Base-by-base conservation (phyloP, 192 early-diverging fungal species). In the Entophlyctis luteolus region DNA sequence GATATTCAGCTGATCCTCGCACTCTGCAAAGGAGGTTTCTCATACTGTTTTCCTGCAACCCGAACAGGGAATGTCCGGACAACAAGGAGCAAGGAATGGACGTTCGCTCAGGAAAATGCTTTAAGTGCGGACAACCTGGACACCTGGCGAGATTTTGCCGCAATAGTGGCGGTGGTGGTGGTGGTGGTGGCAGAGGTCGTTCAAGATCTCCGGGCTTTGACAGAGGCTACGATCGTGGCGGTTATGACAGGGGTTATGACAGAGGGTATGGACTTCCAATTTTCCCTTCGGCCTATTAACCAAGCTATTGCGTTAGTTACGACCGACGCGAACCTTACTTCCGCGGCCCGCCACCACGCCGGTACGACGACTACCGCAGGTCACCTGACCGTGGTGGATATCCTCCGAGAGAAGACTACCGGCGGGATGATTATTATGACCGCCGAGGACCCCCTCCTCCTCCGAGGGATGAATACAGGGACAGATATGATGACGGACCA, bases 101-200 rank as follows among this genome's bases (percentile, higher is more conserved):
- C 59, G 82, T 84, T 10, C 55, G 75, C 25, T 74, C 71, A 16
- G 82, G 82, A 38, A 79, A 80, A 39, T 84, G 82, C 74, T 84
- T 84, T 73, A 75, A 77, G 52, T 84, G 82, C 55, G 82, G 82
- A 23, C 54, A 72, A 36, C 58, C 62, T 23, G 81, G 81, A 20
- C 81, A 83, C 69, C 55, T 83, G 38, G 81, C 81, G 29, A 58
- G 74, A 25, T 82, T 78, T 68, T 83, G 81, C 67, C n/a, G n/a
- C n/a, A n/a, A n/a, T n/a, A n/a, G n/a, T n/a, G n/a, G n/a, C n/a
- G n/a, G 48, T 34, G 46, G 62, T 1, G 55, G 58, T 32, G n/a
- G n/a, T n/a, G n/a, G n/a, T n/a, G 31, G 65, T 8, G 49, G 54
- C 37, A 54, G 65, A 48, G 33, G 68, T 4, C 59, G 74, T 29